These are phyloP conservation scores for Colletotrichum sublineola DNA, from an alignment of 2,329 filamentous ascomycete species.

Conservation along the genomic window DNA sequence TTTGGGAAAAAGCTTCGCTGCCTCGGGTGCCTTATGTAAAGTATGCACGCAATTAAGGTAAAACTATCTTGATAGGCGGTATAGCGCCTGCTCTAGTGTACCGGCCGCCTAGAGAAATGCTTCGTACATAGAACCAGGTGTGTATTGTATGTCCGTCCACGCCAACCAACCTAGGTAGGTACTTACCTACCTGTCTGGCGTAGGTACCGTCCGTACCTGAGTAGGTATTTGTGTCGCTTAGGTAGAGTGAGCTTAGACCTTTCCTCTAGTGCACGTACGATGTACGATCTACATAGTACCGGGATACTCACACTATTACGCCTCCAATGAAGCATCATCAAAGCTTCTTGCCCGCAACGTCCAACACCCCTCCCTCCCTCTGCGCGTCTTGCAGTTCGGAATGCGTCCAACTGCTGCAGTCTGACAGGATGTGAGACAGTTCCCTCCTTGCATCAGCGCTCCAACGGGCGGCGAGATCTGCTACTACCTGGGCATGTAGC, in stretches of 20 bases:
- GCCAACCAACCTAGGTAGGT: no score
- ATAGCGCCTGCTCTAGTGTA: no score
- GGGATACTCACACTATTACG: no score
- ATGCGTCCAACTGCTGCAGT: background rate
- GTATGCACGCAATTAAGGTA: no score
- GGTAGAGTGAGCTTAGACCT: background rate
- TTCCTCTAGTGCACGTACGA: background rate
- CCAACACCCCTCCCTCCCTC: background rate
- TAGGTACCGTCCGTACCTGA: no score
- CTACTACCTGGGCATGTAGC: background rate
- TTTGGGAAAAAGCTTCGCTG: background rate
- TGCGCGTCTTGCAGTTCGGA: background rate
- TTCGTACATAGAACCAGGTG: no score
- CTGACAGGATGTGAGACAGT: background rate
- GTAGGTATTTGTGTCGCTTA: background rate
- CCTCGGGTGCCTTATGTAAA: no score
- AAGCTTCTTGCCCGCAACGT: conserved; percentile 5
- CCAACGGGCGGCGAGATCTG: conserved; percentile 22
- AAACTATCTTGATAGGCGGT: no score
- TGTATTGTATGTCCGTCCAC: no score
- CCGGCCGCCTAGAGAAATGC: no score
- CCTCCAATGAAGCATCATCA: conserved; percentile 18
- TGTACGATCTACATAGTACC: no score
- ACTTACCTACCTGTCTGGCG: no score
- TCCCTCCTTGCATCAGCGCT: conserved; percentile 26